These are phyloP conservation scores for Terfezia claveryi DNA, from an alignment of 495 filamentous ascomycete species.

Conservation along the genomic window DNA sequence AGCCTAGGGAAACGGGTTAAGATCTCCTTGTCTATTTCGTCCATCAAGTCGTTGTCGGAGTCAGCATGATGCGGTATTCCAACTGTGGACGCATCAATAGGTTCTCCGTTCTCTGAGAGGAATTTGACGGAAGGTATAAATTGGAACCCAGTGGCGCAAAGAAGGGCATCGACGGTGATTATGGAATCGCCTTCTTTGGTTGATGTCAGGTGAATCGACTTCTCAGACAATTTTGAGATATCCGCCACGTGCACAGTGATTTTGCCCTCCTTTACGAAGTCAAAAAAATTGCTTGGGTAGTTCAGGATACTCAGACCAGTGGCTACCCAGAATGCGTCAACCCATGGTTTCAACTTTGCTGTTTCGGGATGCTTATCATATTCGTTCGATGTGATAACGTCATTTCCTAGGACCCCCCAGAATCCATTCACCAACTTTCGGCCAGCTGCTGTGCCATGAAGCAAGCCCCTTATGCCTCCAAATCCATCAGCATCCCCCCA, in stretches of 20 bases:
- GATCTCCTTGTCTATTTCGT: slow-evolving; percentile 42
- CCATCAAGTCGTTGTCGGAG: not conserved
- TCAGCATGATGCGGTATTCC: slow-evolving; percentile 7
- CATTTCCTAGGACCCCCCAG: slow-evolving; percentile 38
- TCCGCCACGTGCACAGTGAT: slow-evolving; percentile 42
- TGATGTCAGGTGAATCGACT: slow-evolving; percentile 30
- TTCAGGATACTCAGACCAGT: slow-evolving; percentile 44
- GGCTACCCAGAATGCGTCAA: slow-evolving; percentile 39
- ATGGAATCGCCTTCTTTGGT: slow-evolving; percentile 21
- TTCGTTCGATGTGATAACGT: slow-evolving; percentile 35
- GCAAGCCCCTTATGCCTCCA: slow-evolving; percentile 26
- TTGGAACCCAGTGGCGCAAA: slow-evolving; percentile 50
- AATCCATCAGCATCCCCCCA: slow-evolving; percentile 37
- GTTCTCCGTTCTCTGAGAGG: slow-evolving; percentile 26
- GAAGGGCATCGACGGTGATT: slow-evolving; percentile 38
- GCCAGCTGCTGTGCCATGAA: slow-evolving; percentile 46
- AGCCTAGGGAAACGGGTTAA: slow-evolving; percentile 43
- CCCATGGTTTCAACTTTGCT: slow-evolving; percentile 42
- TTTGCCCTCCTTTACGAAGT: slow-evolving; percentile 33
- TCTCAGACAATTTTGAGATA: slow-evolving; percentile 28
- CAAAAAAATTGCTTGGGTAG: slow-evolving; percentile 43
- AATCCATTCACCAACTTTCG: slow-evolving; percentile 45
- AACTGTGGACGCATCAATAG: slow-evolving; percentile 19
- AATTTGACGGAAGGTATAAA: slow-evolving; percentile 37
- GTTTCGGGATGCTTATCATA: slow-evolving; percentile 40